Evolutionary conservation across 148 eudicot species (phyloP), one percentile per base, ranked within the genome.

Genomic region (Camellia lanceoleosa): DNA sequence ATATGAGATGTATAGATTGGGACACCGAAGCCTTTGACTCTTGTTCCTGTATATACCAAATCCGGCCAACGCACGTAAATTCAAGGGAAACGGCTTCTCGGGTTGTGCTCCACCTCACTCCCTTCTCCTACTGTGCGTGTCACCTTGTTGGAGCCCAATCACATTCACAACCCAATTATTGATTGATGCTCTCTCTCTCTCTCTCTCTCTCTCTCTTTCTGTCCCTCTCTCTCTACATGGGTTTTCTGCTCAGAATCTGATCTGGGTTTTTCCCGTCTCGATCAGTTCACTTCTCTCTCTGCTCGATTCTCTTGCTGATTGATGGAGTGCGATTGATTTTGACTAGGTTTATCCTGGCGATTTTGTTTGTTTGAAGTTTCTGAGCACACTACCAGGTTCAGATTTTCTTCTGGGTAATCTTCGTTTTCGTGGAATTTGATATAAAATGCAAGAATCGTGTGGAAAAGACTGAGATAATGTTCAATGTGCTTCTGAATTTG

Each of bases 91-190:
- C 72, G 61, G 70, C 52, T 78, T 75, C 79, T 58, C 71, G 63
- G 62, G 52, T 80, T 78, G 23, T 65, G 62, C 41, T 80, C 82
- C 77, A 80, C 62, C 82, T 73, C 82, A 64, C 62, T 71, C 61
- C 66, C 46, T 9, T 12, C 46, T 30, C 51, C 10, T 30, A 18
- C 51, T 11, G 44, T 13, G 9, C 52, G 23, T 47, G 42, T 79
- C 64, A 1, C 15, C 18, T 62, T 54, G 4, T 52, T 14, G 47
- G 19, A 10, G 7, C n/a, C 62, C 42, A 51, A 15, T 8, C 71
- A 5, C 19, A 2, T 58, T 15, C 4, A 12, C 10, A 13, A 11
- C 66, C 81, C 16, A 73, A 80, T 65, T 62, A 79, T 54, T 52
- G 78, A 73, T 73, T 30, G 38, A 30, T 30, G 38, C 38, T 30